These are phyloP conservation scores for Withania somnifera DNA, from an alignment of 305 asterid genomes.

Conservation along the genomic window DNA sequence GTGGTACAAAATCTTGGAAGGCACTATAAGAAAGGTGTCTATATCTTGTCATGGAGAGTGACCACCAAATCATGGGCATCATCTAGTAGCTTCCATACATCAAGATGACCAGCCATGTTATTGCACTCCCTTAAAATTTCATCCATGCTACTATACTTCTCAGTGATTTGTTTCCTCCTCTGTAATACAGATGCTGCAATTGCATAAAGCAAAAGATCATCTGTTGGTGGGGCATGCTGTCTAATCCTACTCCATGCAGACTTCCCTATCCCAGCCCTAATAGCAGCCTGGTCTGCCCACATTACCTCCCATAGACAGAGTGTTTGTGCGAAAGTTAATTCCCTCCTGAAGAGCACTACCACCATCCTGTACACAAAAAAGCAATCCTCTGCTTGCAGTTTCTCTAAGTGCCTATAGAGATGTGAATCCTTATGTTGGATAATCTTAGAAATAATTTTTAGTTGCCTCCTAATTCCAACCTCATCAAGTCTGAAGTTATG, in stretches of 20 bases:
- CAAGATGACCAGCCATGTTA: constrained; percentile 47
- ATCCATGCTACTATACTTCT: constrained; percentile 45
- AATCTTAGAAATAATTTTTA: constrained; percentile 32
- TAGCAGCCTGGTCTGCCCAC: constrained; percentile 61
- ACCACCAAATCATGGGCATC: constrained; percentile 42
- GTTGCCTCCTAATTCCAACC: constrained; percentile 42
- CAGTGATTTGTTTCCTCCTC: constrained; percentile 44
- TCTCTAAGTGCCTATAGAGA: constrained; percentile 39
- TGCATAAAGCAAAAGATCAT: constrained; percentile 41
- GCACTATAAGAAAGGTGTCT: constrained; percentile 15
- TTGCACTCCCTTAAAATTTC: constrained; percentile 49
- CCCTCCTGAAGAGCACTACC: constrained; percentile 48
- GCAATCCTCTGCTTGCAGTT: constrained; percentile 49
- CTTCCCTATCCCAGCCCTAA: constrained; percentile 38
- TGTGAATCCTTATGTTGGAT: constrained; percentile 39
- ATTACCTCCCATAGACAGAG: constrained; percentile 56
- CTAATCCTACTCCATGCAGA: constrained; percentile 44
- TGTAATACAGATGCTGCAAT: constrained; percentile 53
- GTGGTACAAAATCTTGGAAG: not conserved
- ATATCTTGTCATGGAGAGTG: constrained; percentile 39
- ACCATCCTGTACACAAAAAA: constrained; percentile 51
- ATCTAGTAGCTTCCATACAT: constrained; percentile 48
- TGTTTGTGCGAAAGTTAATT: constrained; percentile 41
- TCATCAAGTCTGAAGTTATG: constrained; percentile 51
- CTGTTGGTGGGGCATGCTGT: constrained; percentile 40